Evolutionary conservation across 192 early-diverging fungal species (phyloP).

Genomic region (Umbelopsis isabellina): DNA sequence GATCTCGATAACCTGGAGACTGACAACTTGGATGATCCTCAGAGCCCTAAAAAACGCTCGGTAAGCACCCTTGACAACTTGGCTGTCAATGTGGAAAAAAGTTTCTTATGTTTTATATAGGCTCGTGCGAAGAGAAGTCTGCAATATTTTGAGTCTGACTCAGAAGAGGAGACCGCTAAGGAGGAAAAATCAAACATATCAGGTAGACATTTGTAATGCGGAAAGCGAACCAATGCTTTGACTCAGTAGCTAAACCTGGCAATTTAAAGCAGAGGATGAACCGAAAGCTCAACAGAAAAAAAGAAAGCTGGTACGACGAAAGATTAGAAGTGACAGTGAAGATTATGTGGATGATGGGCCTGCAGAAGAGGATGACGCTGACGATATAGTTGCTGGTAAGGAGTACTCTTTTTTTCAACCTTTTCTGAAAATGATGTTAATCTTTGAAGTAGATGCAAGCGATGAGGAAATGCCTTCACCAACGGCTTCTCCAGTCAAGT

Average conservation of each 20-base stretch:
- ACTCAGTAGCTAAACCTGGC: background rate
- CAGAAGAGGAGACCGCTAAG: constrained; percentile 19
- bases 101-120: background rate
- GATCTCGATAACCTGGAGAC: background rate
- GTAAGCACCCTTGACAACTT: background rate
- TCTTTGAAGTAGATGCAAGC: background rate
- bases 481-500: background rate
- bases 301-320: constrained; percentile 39
- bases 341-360: constrained; percentile 29
- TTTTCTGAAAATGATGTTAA: background rate
- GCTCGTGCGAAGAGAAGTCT: constrained; percentile 15
- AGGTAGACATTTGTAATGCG: background rate
- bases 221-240: background rate
- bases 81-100: too few species aligned
- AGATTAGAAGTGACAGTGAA: constrained; percentile 21
- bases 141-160: constrained; percentile 22
- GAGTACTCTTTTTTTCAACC: background rate
- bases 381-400: constrained; percentile 15
- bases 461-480: background rate
- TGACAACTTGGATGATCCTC: background rate
- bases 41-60: background rate
- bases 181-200: background rate
- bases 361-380: constrained; percentile 22
- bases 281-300: background rate
- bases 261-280: background rate